Evolutionary conservation across 495 filamentous ascomycete genomes (phyloP).

Genomic region (Friedmanniomyces endolithicus): DNA sequence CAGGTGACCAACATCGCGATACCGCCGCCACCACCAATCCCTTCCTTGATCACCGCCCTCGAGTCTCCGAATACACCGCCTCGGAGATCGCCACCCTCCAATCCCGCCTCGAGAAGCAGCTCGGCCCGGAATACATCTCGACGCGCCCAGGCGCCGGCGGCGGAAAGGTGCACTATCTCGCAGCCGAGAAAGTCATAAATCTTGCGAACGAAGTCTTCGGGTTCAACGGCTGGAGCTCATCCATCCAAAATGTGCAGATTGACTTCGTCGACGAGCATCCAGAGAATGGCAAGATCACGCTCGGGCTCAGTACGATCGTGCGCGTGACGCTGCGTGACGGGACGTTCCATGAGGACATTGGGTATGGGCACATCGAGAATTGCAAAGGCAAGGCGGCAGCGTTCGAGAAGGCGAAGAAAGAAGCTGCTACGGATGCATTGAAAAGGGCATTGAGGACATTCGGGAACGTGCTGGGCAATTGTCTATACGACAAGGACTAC

Average conservation of each 20-base stretch:
- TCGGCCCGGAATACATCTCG: conserved; percentile 96
- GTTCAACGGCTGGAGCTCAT: conserved; percentile 95
- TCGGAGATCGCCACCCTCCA: conserved; percentile 80
- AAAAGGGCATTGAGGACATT: conserved; percentile 86
- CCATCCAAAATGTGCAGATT: conserved; percentile 75
- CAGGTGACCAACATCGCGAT: conserved; percentile 56
- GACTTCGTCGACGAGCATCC: conserved; percentile 71
- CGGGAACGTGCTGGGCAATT: conserved; percentile 92
- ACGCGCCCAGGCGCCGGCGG: conserved; percentile 66
- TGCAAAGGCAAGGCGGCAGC: conserved; percentile 85
- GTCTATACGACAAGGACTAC: conserved; percentile 94
- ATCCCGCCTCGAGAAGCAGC: conserved; percentile 71
- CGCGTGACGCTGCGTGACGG: conserved; percentile 82
- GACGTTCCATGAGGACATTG: conserved; percentile 92
- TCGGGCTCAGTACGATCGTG: conserved; percentile 80
- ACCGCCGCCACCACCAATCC: conserved; percentile 49
- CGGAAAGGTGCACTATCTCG: conserved; percentile 78
- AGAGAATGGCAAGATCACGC: conserved; percentile 53
- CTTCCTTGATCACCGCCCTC: conserved; percentile 56
- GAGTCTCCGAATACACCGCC: conserved; percentile 72
- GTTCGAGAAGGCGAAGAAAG: conserved; percentile 97
- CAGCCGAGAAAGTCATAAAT: conserved; percentile 85
- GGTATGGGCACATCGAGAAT: conserved; percentile 91
- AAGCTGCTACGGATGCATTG: conserved; percentile 85
- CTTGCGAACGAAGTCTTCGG: conserved; percentile 97